A percentile compares a stretch with the other conserved stretches of the same genome.
phyloP scores from a whole-genome alignment of 1,284 basidiomycete species.

The Tylopilus sp. region DNA sequence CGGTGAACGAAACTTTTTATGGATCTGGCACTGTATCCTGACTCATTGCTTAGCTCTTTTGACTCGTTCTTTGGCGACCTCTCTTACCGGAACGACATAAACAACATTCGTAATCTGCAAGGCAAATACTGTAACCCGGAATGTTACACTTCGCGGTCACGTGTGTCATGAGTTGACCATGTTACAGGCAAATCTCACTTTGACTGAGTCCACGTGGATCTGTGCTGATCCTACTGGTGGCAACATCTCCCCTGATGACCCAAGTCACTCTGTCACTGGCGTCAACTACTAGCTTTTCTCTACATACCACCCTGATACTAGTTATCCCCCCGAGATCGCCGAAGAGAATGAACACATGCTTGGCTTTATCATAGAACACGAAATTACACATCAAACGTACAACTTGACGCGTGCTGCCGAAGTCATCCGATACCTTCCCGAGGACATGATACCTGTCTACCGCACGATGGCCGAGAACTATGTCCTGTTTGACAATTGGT shows the following conservation, averaged over 20 bases:
- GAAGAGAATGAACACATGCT: slow-evolving; percentile 17
- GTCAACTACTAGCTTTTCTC: slow-evolving; percentile 29
- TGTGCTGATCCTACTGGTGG: slow-evolving; percentile 20
- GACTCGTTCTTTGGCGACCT: slow-evolving; percentile 32
- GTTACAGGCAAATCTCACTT: slow-evolving; percentile 15
- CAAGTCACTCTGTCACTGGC: slow-evolving; percentile 27
- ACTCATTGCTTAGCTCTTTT: slow-evolving; percentile 18
- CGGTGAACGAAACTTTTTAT: slow-evolving; percentile 15
- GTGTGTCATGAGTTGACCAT: not conserved
- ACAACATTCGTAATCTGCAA: slow-evolving; percentile 25
- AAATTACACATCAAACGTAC: slow-evolving; percentile 19
- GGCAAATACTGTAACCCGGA: slow-evolving; percentile 27
- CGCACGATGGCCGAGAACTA: slow-evolving; percentile 28
- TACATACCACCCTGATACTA: slow-evolving; percentile 25
- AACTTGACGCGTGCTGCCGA: slow-evolving; percentile 21
- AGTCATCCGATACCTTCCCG: slow-evolving; percentile 25
- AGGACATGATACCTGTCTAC: slow-evolving; percentile 26
- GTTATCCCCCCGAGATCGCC: not conserved
- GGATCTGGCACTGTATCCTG: not conserved
- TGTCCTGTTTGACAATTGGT: slow-evolving; percentile 26
- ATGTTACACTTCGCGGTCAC: not conserved
- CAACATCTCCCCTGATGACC: slow-evolving; percentile 29
- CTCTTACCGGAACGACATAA: slow-evolving; percentile 24
- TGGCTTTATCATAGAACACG: slow-evolving; percentile 25
- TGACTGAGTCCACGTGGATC: slow-evolving; percentile 9